Base-by-base conservation (phyloP, 2,329 filamentous ascomycete species). In the Alternaria sp. region DNA sequence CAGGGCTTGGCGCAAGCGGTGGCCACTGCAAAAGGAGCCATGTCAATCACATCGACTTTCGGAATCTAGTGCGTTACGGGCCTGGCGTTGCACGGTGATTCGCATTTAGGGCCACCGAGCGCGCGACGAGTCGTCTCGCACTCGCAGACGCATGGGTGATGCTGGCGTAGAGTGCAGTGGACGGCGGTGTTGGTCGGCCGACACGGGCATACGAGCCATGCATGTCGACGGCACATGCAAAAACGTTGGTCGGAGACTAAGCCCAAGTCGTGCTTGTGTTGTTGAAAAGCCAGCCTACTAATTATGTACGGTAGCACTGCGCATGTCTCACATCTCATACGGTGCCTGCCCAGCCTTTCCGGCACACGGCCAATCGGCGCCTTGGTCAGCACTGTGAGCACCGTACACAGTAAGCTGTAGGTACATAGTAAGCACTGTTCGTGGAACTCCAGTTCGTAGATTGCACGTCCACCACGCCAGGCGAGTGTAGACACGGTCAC, bases 281-380 rank as follows among this genome's bases (percentile, higher is more conserved):
- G 34, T 41, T 44, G 11, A 17, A 21, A 23, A 40, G 37, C 36
- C 34, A 51, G 17, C 26, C 13, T 17, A 17, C 17, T 17, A n/a
- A n/a, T n/a, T n/a, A 2, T 17, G 17, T 17, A 17, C 17, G 17
- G 17, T 17, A 17, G 17, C 17, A 17, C 17, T 17, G 17, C 17
- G 17, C 13, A 48, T 54, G 58, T 60, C 58, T 56, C 44, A 56
- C 41, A 55, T 58, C 42, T 31, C 48, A 33, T 31, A 9, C 29
- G 23, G 21, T 36, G 23, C 31, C 21, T 45, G 17, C 39, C 37
- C 13, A 46, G 26, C 31, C 37, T 31, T 39, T 50, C 61, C 62
- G 59, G 61, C 42, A 62, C 61, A 34, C 61, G 40, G 33, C 61
- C 61, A 64, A 64, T 64, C 56, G 52, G 58, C 51, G 29, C 29